Conservation (phyloP, 345 rosid genomes). For the Pseudoturritis turrita region DNA sequence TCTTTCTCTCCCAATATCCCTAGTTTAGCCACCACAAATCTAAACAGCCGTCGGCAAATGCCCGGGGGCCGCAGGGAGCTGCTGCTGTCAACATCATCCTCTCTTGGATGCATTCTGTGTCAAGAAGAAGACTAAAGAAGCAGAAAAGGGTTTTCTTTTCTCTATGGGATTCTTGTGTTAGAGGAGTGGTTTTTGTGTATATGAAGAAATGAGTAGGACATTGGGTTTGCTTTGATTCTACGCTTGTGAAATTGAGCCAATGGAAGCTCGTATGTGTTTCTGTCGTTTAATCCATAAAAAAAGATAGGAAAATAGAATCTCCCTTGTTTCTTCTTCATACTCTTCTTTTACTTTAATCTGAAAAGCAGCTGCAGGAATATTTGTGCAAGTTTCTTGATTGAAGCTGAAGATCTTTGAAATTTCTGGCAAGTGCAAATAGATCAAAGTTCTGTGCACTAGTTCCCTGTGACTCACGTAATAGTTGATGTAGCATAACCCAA, state of each 20-base stretch:
- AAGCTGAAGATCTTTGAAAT: background rate
- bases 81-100: constrained; percentile 1
- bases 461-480: background rate
- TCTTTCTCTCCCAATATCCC: constrained; percentile 9
- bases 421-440: background rate
- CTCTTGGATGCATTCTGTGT: constrained; percentile 23
- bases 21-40: constrained; percentile 23
- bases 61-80: constrained; percentile 12
- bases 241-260: constrained; percentile 18
- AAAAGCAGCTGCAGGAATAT: constrained; percentile 16
- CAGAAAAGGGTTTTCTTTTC: background rate
- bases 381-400: background rate
- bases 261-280: background rate
- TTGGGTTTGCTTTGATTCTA: constrained; percentile 23
- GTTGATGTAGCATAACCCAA: background rate
- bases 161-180: constrained; percentile 9
- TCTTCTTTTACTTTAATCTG: constrained; percentile 1
- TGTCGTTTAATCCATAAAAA: background rate
- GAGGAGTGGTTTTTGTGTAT: background rate
- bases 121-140: background rate
- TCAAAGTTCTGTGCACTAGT: background rate
- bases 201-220: constrained; percentile 15
- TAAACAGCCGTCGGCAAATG: constrained; percentile 24
- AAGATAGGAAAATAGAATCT: constrained; percentile 1
- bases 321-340: constrained; percentile 12